phyloP scores from a whole-genome alignment of 345 rosid species.

The Euphorbia lathyris region DNA sequence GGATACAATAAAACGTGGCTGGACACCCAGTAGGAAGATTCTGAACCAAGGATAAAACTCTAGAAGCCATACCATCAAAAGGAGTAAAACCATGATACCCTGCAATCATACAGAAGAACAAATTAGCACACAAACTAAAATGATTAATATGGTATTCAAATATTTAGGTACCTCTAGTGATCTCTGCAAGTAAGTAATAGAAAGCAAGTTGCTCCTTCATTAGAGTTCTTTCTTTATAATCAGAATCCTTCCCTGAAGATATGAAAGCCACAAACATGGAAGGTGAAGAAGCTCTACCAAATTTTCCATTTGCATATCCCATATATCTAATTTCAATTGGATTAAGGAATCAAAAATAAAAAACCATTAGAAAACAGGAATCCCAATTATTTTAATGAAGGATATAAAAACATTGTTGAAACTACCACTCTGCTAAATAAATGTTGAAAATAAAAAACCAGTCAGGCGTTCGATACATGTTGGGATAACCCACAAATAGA shows the following conservation, averaged over 20 bases:
- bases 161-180: conserved; percentile 63
- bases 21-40: too few species aligned
- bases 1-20: too few species aligned
- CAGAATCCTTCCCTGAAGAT: too few species aligned
- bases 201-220: too few species aligned
- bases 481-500: conserved; percentile 82
- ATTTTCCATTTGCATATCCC: too few species aligned
- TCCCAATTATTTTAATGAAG: conserved; percentile 25
- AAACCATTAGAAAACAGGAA: neutral
- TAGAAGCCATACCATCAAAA: conserved; percentile 95
- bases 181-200: too few species aligned
- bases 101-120: conserved; percentile 29
- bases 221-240: conserved; percentile 59
- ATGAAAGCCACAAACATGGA: too few species aligned
- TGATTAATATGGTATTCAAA: conserved; percentile 4
- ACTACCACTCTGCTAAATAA: conserved; percentile 64
- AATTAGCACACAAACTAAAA: conserved; percentile 14
- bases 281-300: too few species aligned
- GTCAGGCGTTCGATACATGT: conserved; percentile 70
- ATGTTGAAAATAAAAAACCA: too few species aligned
- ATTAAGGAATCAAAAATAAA: conserved; percentile 44
- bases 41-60: too few species aligned
- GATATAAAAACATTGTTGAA: conserved; percentile 92
- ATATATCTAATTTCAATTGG: too few species aligned
- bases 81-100: conserved; percentile 84